Percentiles rank a stretch among this genome's conserved stretches.
Evolutionary conservation across 2,329 filamentous ascomycete species (phyloP).

Genomic region (Podosphaera xanthii): DNA sequence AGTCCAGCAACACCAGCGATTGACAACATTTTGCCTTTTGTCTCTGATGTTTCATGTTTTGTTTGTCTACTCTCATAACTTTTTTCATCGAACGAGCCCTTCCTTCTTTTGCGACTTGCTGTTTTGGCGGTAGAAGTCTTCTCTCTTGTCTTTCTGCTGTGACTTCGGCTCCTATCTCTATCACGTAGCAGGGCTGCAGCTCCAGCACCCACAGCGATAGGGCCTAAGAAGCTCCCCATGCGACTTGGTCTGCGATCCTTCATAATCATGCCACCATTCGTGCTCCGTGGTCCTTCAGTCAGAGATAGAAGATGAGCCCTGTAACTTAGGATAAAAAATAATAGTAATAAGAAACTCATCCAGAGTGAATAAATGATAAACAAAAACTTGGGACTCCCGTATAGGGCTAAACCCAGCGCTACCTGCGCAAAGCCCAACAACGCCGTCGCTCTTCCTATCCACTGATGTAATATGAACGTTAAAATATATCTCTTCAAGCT

Average conservation of each 20-base stretch:
- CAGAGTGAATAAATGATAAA: constrained; percentile 75
- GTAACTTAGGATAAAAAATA: constrained; percentile 66
- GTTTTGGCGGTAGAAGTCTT: constrained; percentile 30
- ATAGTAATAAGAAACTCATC: constrained; percentile 45
- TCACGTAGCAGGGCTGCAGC: constrained; percentile 25
- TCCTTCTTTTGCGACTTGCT: constrained; percentile 23
- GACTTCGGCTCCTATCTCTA: constrained; percentile 10
- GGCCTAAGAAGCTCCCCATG: constrained; percentile 26
- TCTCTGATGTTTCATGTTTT: constrained; percentile 34
- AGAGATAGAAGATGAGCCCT: constrained; percentile 32
- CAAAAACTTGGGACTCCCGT: constrained; percentile 64
- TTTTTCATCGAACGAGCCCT: constrained; percentile 40
- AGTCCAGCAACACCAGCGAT: constrained; percentile 39
- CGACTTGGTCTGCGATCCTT: constrained; percentile 22
- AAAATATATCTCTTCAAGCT: constrained; percentile 18
- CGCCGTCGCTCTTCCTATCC: constrained; percentile 57
- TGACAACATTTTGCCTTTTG: constrained; percentile 35
- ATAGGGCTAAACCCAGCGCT: constrained; percentile 70
- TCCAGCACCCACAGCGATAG: constrained; percentile 32
- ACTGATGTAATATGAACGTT: constrained; percentile 44
- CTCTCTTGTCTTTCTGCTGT: constrained; percentile 10
- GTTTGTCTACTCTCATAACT: constrained; percentile 19
- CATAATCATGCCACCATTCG: constrained; percentile 24
- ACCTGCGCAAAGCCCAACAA: constrained; percentile 72
- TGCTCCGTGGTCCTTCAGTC: constrained; percentile 16